Percentiles rank a stretch among this genome's conserved stretches.
Evolutionary conservation across 352 stramenopile genomes (phyloP).

Genomic region (Pythium coloratum): DNA sequence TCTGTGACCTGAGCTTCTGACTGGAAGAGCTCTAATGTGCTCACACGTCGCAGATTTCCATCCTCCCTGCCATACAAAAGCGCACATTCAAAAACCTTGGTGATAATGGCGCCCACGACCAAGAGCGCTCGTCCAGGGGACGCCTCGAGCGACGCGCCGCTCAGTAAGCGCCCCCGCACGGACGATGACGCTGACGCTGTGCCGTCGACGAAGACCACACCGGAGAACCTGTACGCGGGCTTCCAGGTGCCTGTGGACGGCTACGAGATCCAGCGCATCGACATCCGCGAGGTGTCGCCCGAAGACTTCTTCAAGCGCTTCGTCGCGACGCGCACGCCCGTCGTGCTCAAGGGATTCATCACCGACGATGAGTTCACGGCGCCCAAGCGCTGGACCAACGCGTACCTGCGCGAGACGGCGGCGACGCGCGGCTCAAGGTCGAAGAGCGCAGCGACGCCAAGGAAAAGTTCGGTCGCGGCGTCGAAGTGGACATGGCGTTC

Average conservation of each 20-base stretch:
- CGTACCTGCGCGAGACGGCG: slow-evolving; percentile 60
- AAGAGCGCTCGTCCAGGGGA: slow-evolving; percentile 9
- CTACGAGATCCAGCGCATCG: slow-evolving; percentile 54
- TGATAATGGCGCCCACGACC: not conserved
- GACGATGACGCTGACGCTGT: slow-evolving; percentile 20
- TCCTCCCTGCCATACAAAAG: not conserved
- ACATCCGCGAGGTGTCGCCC: slow-evolving; percentile 50
- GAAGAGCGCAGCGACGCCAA: slow-evolving; percentile 62
- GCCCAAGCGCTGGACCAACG: slow-evolving; percentile 72
- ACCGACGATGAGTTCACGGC: slow-evolving; percentile 51
- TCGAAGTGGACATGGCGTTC: slow-evolving; percentile 86
- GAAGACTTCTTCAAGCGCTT: slow-evolving; percentile 80
- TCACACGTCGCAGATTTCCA: slow-evolving; percentile 23
- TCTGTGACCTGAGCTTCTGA: slow-evolving; percentile 4
- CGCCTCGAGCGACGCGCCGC: slow-evolving; percentile 11
- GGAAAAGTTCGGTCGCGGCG: slow-evolving; percentile 87
- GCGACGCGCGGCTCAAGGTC: slow-evolving; percentile 71
- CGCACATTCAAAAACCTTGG: not conserved
- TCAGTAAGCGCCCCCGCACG: slow-evolving; percentile 48
- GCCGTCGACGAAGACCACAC: not conserved
- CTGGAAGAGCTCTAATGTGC: not conserved
- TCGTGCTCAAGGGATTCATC: slow-evolving; percentile 73
- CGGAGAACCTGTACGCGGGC: slow-evolving; percentile 62
- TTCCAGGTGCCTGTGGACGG: slow-evolving; percentile 46
- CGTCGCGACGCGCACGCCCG: slow-evolving; percentile 73